These are phyloP conservation scores for Exophiala lecanii-corni DNA, from an alignment of 2,329 filamentous ascomycete genomes.

Conservation along the genomic window DNA sequence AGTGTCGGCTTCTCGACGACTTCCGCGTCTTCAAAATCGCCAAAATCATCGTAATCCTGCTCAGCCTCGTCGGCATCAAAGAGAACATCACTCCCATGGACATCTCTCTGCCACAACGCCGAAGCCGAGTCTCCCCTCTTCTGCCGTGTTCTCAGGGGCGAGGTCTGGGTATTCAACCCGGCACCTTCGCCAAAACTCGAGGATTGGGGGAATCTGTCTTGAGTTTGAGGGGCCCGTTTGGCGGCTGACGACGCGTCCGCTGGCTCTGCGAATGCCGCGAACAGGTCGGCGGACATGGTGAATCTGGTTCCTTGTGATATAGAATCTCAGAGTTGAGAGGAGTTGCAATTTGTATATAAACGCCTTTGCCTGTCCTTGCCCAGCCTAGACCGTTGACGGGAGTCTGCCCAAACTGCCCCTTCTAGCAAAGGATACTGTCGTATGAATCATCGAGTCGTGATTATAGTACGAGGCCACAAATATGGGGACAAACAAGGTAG, in stretches of 20 bases:
- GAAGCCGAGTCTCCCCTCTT: background rate
- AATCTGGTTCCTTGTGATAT: too few relatives aligned
- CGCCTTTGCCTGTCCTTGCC: too few relatives aligned
- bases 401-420: too few relatives aligned
- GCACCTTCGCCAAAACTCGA: background rate
- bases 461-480: background rate
- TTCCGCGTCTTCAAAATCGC: constrained; percentile 60
- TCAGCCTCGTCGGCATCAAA: constrained; percentile 62
- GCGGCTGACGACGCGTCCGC: too few relatives aligned
- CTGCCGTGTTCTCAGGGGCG: background rate
- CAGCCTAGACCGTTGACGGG: too few relatives aligned
- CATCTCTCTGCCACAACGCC: constrained; percentile 18
- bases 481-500: too few relatives aligned
- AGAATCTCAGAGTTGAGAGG: too few relatives aligned
- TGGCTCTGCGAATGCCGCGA: constrained; percentile 46
- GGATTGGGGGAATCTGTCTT: background rate
- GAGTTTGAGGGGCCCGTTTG: too few relatives aligned
- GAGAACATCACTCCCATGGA: constrained; percentile 47
- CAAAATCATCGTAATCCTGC: constrained; percentile 46
- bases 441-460: background rate
- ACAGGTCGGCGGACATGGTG: constrained; percentile 53
- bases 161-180: background rate
- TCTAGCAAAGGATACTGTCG: too few relatives aligned
- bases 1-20: too few relatives aligned
- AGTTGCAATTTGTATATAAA: too few relatives aligned